Base-by-base conservation (phyloP, 306 rosid genomes). In the Prunus campanulata region DNA sequence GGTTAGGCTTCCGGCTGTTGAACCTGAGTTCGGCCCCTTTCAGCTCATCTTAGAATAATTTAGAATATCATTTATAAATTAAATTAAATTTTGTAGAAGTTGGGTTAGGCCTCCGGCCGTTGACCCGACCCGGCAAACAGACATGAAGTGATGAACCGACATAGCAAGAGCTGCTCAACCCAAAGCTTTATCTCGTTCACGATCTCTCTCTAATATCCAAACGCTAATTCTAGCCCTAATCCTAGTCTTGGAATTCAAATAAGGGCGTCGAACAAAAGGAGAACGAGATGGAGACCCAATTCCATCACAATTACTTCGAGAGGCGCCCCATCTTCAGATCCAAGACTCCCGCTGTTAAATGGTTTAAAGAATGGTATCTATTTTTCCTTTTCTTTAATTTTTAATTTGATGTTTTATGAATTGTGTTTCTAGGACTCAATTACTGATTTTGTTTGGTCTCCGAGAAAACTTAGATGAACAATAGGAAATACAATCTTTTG, bases 311-410 rank as follows among this genome's bases (percentile, higher is more conserved):
- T 61, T 76, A 81, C 22, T 90, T 82, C 85, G 96, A 90, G 32
- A 66, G 98, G 73, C 94, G 93, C 46, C 87, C 93, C 70, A 77
- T 90, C 60, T 30, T 90, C 78, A 86, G 55, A 80, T 90, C 98
- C 77, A 93, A 84, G 79, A 25, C 88, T 77, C 93, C 96, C 50
- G 93, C 93, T 2, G 93, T 85, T 71, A 90, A 89, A 86, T 93
- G 98, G 98, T 83, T 89, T 50, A 89, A 72, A 82, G 90, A 90
- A 84, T 93, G 98, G 98, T 93, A 85, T 46, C 47, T 0, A 3
- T 22, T 35, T 5, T 25, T 25, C 16, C 0, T 49, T 72, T n/a
- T 50, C 3, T 3, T 76, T 44, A 52, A 47, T 55, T 2, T 3
- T 1, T 13, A 6, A 15, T 22, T 65, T 72, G 27, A 12, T 6